Base-by-base conservation (phyloP, 1,284 basidiomycete species). In the Cutaneotrichosporon sp. region DNA sequence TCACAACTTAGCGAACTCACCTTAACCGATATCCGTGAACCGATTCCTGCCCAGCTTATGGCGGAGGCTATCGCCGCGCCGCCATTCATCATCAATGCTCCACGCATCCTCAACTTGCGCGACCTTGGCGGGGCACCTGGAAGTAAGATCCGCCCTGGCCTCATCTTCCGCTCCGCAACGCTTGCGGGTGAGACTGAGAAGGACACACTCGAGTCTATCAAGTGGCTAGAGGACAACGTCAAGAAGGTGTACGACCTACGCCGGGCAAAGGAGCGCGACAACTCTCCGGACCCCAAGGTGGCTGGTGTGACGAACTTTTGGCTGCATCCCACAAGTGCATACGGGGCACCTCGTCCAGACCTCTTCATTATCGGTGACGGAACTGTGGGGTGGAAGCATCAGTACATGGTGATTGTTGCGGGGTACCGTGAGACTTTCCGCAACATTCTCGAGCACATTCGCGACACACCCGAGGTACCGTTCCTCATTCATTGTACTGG, bases 401-500 rank as follows among this genome's bases (percentile, higher is more conserved):
- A 48, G 22, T 54, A 54, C 25, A 16, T 54, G n/a, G 25, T 25
- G 35, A 46, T 54, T 11, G 19, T 47, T 17, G 22, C 35, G 3
- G 22, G 43, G 20, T 57, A 51, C 22, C 24, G 38, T n/a, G 41
- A 41, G 14, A 51, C 49, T n/a, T 41, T 51, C 49, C 39, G 42
- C n/a, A 45, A 42, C 5, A 42, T 53, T 16, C 55, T 57, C 25
- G 31, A 39, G 29, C 55, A 57, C 26, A 33, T 57, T 7, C 45
- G 51, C 14, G 55, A 57, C 20, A 12, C 17, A 9, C 52, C 48
- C 1, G 46, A 33, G 11, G 45, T 27, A 12, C 52, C 46, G n/a
- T 45, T 57, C 26, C 52, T 57, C 20, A 51, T 57, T 49, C 55
- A 57, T 37, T 57, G 55, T 26, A 49, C 55, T 8, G 52, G 52